These are phyloP conservation scores for Castanea sativa DNA, from an alignment of 306 rosid genomes.

Conservation along the genomic window DNA sequence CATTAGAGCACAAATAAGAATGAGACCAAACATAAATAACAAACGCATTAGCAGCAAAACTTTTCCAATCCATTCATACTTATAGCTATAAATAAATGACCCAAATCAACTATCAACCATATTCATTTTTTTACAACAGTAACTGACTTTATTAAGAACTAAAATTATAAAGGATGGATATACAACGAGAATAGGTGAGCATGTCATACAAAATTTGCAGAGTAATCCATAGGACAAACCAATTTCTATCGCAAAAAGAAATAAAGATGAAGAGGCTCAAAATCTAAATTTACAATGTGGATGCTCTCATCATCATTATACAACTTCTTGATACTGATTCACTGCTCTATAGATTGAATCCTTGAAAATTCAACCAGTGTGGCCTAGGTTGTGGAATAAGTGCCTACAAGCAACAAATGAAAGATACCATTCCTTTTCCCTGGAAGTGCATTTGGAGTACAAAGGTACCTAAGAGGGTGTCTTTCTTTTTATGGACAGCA, in stretches of 20 bases:
- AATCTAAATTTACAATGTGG: neutral
- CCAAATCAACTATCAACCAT: neutral
- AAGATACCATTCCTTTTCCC: neutral
- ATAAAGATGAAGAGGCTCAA: neutral
- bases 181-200: neutral
- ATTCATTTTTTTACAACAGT: neutral
- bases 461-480: no score
- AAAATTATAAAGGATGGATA: neutral
- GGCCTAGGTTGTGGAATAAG: neutral
- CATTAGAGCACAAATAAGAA: neutral
- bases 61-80: neutral
- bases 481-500: no score
- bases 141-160: neutral
- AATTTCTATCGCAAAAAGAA: neutral
- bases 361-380: conserved; percentile 2
- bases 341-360: neutral
- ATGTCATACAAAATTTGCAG: neutral
- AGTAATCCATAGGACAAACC: neutral
- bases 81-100: neutral
- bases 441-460: no score
- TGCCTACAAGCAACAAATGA: conserved; percentile 2
- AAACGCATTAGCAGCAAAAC: neutral
- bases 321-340: conserved; percentile 6
- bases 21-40: conserved; percentile 11
- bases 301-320: conserved; percentile 8